Evolutionary conservation across 2,329 filamentous ascomycete species (phyloP).

Genomic region (Boeremia exigua): DNA sequence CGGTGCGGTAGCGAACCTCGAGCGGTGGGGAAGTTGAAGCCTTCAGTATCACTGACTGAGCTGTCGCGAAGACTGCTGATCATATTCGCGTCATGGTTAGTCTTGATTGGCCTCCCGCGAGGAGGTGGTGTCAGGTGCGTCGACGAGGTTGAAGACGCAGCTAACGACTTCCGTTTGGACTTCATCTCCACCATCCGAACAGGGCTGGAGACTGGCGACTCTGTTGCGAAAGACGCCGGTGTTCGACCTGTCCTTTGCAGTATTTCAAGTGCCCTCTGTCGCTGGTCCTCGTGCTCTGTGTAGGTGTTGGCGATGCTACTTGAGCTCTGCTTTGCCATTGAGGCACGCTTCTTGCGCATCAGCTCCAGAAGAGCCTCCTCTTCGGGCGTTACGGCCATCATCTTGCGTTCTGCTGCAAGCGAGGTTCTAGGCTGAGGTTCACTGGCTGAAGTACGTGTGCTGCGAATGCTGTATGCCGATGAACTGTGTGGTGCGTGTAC

Average conservation of each 20-base stretch:
- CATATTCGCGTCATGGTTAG: slow-evolving; percentile 22
- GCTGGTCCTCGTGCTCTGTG: slow-evolving; percentile 41
- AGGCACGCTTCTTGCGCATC: slow-evolving; percentile 57
- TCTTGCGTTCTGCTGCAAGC: slow-evolving; percentile 40
- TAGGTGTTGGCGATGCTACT: slow-evolving; percentile 30
- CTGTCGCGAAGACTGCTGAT: slow-evolving; percentile 37
- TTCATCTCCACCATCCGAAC: slow-evolving; percentile 28
- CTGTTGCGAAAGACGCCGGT: slow-evolving; percentile 34
- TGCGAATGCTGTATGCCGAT: slow-evolving; percentile 36
- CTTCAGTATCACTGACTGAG: slow-evolving; percentile 33
- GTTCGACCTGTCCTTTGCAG: slow-evolving; percentile 25
- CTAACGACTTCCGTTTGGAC: slow-evolving; percentile 22
- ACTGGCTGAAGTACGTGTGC: slow-evolving; percentile 41
- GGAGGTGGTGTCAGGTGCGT: slow-evolving; percentile 29
- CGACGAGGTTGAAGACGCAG: slow-evolving; percentile 29
- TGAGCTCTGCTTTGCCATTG: slow-evolving; percentile 50
- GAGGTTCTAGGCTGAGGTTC: slow-evolving; percentile 39
- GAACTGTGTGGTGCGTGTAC: slow-evolving; percentile 29
- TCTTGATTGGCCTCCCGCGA: slow-evolving; percentile 34
- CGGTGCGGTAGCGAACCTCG: slow-evolving; percentile 28
- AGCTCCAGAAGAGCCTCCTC: slow-evolving; percentile 57
- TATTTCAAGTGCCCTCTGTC: slow-evolving; percentile 25
- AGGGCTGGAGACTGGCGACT: slow-evolving; percentile 31
- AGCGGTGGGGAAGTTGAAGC: slow-evolving; percentile 22
- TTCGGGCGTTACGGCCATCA: slow-evolving; percentile 58